Percentiles rank a stretch among this genome's conserved stretches.
phyloP scores from a whole-genome alignment of 805 yeast species.

The Aciculoconidium aculeatum region DNA sequence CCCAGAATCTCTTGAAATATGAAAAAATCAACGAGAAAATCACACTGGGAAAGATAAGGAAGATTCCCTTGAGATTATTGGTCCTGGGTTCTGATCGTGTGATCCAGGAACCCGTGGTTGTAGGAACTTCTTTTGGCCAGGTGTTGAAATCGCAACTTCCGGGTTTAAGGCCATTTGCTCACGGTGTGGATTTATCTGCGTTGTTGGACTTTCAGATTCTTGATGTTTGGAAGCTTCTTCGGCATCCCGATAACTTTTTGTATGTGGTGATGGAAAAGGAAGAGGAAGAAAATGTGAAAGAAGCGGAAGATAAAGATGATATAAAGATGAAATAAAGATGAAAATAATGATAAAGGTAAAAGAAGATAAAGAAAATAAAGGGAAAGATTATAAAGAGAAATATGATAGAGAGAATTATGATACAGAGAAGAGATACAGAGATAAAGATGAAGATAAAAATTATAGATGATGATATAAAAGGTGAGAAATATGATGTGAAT shows the following conservation, averaged over 20 bases:
- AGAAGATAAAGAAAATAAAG: too few relatives aligned
- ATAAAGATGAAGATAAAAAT: too few relatives aligned
- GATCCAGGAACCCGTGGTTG: constrained; percentile 22
- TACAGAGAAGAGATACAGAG: too few relatives aligned
- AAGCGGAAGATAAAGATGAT: too few relatives aligned
- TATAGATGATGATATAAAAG: too few relatives aligned
- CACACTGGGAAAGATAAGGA: constrained; percentile 14
- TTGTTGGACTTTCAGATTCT: constrained; percentile 12
- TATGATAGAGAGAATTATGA: too few relatives aligned
- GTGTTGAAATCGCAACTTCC: constrained; percentile 10
- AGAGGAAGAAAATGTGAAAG: too few relatives aligned
- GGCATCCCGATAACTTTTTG: constrained; percentile 32
- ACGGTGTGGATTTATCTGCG: constrained; percentile 23
- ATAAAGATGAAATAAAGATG: too few relatives aligned
- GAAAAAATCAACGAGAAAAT: constrained; percentile 22
- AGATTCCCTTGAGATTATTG: constrained; percentile 46
- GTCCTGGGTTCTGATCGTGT: constrained; percentile 33
- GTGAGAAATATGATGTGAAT: too few relatives aligned
- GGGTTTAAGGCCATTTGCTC: constrained; percentile 18
- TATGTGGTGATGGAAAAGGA: constrained; percentile 26
- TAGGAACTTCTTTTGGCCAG: constrained; percentile 8
- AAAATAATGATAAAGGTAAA: too few relatives aligned
- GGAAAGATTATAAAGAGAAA: too few relatives aligned
- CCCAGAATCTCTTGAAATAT: constrained; percentile 25
- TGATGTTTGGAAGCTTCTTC: constrained; percentile 30